phyloP scores from a whole-genome alignment of 352 stramenopile species.

The Phytophthora tentaculata region DNA sequence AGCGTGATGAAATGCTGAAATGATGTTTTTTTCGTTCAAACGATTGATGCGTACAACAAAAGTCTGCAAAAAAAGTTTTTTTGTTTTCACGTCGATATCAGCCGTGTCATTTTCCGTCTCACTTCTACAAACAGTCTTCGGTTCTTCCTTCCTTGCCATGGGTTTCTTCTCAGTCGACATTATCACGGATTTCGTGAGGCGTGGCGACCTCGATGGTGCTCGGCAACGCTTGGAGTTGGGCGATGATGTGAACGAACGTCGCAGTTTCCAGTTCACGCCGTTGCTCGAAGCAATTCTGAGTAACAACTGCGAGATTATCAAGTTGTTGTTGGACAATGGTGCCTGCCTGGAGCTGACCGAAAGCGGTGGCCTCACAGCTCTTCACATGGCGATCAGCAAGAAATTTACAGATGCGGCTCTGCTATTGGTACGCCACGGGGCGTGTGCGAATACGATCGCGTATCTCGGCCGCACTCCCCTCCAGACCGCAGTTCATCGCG shows the following conservation, averaged over 20 bases:
- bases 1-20: neutral
- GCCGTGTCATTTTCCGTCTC: too few relatives aligned
- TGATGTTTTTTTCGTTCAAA: too few relatives aligned
- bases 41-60: too few relatives aligned
- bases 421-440: conserved; percentile 2
- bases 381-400: conserved; percentile 9
- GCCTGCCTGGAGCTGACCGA: conserved; percentile 12
- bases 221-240: conserved; percentile 9
- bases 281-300: conserved; percentile 3
- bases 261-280: conserved; percentile 6
- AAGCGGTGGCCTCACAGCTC: neutral
- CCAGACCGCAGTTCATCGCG: conserved; percentile 10
- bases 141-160: too few relatives aligned
- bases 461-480: conserved; percentile 12
- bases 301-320: conserved; percentile 6
- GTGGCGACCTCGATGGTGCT: conserved; percentile 12
- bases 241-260: conserved; percentile 20
- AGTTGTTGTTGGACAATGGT: conserved; percentile 10
- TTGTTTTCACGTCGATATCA: too few relatives aligned
- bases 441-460: conserved; percentile 7
- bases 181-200: conserved; percentile 19
- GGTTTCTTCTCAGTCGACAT: conserved; percentile 12
- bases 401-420: conserved; percentile 10
- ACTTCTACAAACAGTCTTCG: too few relatives aligned
- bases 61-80: too few relatives aligned